Evolutionary conservation across 2,329 filamentous ascomycete species (phyloP).

Genomic region (Monilinia vaccinii-corymbosi): DNA sequence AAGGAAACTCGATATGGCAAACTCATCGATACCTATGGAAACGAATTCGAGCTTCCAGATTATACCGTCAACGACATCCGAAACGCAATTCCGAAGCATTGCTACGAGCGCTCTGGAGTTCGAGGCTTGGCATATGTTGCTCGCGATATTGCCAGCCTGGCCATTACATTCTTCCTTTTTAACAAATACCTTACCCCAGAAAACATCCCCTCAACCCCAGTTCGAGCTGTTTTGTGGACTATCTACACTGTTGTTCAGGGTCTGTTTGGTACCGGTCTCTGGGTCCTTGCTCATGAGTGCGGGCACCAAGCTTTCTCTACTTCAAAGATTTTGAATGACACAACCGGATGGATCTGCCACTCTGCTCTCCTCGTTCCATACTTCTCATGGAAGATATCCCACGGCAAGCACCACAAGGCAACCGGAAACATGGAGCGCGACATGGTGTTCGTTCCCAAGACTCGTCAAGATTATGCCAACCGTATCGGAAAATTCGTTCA

Average conservation of each 20-base stretch:
- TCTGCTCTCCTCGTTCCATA: slow-evolving; percentile 87
- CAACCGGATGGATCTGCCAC: slow-evolving; percentile 86
- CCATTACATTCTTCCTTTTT: slow-evolving; percentile 74
- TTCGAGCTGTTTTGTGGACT: slow-evolving; percentile 55
- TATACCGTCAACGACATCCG: slow-evolving; percentile 97
- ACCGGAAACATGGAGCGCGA: slow-evolving; percentile 95
- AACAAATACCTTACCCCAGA: slow-evolving; percentile 85
- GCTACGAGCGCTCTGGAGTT: slow-evolving; percentile 77
- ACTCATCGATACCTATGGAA: slow-evolving; percentile 87
- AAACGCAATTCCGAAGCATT: slow-evolving; percentile 95
- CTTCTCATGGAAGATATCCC: slow-evolving; percentile 99
- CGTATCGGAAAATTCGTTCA: slow-evolving; percentile 67
- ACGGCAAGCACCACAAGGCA: slow-evolving; percentile 99
- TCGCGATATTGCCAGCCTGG: slow-evolving; percentile 67
- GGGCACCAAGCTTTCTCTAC: slow-evolving; percentile 93
- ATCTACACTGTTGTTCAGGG: slow-evolving; percentile 72
- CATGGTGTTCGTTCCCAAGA: slow-evolving; percentile 98
- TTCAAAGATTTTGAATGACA: slow-evolving; percentile 85
- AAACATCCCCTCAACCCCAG: slow-evolving; percentile 59
- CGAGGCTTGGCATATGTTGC: slow-evolving; percentile 74
- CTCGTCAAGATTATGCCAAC: slow-evolving; percentile 69
- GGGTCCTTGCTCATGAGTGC: slow-evolving; percentile 97
- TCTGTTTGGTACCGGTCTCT: slow-evolving; percentile 85
- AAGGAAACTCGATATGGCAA: slow-evolving; percentile 41
- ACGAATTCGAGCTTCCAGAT: slow-evolving; percentile 86